Evolutionary conservation across 805 yeast species (phyloP).

Genomic region (Tetrapisispora nanseiensis): DNA sequence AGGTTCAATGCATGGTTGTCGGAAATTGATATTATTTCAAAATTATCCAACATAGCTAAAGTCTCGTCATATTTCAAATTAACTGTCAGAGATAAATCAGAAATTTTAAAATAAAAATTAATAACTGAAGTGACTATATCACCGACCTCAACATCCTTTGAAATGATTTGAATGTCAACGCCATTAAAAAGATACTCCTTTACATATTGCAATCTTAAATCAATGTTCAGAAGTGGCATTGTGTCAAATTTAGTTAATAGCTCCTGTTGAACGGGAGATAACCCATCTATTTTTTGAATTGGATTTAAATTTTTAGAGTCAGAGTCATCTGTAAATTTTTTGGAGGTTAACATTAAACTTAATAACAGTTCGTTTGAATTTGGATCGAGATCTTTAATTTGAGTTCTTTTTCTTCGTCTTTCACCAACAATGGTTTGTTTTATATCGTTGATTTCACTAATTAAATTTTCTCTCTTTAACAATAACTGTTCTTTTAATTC

Average conservation of each 20-base stretch:
- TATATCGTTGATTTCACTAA: constrained; percentile 11
- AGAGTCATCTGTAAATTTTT: neutral
- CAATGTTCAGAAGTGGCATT: constrained; percentile 21
- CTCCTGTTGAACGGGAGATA: constrained; percentile 12
- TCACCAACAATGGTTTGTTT: constrained; percentile 1
- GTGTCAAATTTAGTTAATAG: constrained; percentile 19
- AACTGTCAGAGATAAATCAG: neutral
- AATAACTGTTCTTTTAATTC: constrained; percentile 16
- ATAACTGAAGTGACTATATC: neutral
- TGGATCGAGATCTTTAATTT: constrained; percentile 2
- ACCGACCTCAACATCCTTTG: neutral
- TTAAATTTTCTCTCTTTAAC: constrained; percentile 10
- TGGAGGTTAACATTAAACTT: constrained; percentile 9
- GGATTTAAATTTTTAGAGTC: neutral
- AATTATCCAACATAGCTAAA: neutral
- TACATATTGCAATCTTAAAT: constrained; percentile 14
- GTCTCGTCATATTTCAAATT: constrained; percentile 1
- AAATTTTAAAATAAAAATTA: neutral
- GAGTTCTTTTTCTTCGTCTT: neutral
- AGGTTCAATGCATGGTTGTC: constrained; percentile 6
- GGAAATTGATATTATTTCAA: constrained; percentile 2
- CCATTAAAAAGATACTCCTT: constrained; percentile 10
- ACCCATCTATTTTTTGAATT: constrained; percentile 12
- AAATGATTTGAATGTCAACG: constrained; percentile 6
- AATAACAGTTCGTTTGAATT: constrained; percentile 8